Base-by-base conservation (phyloP, 2,329 filamentous ascomycete genomes). In the Sporothrix variecibatus region DNA sequence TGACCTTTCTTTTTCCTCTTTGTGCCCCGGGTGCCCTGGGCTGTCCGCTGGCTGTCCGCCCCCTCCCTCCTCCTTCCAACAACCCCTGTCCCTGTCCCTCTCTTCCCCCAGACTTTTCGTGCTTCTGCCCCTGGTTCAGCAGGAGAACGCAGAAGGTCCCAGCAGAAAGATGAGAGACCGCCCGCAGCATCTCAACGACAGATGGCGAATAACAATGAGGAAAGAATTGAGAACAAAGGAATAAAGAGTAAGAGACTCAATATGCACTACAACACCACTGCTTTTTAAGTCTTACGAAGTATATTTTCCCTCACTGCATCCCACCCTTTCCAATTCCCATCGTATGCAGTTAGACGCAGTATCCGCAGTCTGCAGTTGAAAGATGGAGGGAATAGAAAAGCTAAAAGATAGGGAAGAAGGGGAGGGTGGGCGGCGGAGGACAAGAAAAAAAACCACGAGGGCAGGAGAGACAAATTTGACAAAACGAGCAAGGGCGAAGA, bases 201-300 rank as follows among this genome's bases (percentile, higher is more conserved):
- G 62, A 65, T 23, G n/a, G n/a, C 38, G 34, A 20, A 20, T 26
- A 28, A 34, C 2, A 60, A 67, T 20, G 34, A 28, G 38, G 38
- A 65, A 67, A 43, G 34, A 28, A 56, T 56, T 51, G 46, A 51
- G 12, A 51, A 6, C 6, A 17, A 51, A 20, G 12, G 51, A 26
- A 46, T 8, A 9, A 46, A 67, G 5, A 23, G 38, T 3, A 38
- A 28, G 23, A 28, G 23, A 8, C n/a, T 15, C 8, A 38, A 64
- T 40, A 11, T 65, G 62, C 62, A 67, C 38, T 67, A 38, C 62
- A 67, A 67, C 62, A 67, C 62, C 62, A 46, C 62, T 46, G 38
- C 38, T n/a, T 43, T 26, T 17, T 3, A 26, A n/a, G 12, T 38
- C 34, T 12, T 40, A n/a, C n/a, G n/a, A n/a, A n/a, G n/a, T n/a